Evolutionary conservation across 139 green algal genomes (phyloP), one percentile per base, ranked within the genome.

Genomic region (Micractinium conductrix): DNA sequence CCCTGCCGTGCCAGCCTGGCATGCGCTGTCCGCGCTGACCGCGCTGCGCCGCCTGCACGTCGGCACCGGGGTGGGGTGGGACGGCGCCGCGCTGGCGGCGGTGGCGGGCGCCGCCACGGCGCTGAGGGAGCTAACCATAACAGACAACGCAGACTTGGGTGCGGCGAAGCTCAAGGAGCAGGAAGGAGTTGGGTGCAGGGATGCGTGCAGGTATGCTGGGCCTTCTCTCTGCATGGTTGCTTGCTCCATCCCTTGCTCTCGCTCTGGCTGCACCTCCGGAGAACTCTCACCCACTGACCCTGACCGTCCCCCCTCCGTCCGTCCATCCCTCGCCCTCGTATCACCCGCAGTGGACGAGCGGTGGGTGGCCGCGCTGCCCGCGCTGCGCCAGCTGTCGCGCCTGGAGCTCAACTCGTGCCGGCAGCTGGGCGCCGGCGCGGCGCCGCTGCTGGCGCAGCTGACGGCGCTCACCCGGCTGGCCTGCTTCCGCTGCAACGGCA

Each of bases 391-490:
- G 70, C 80, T 85, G 4, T 53, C 28, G 69, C 28, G 35, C 30
- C 80, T 85, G 26, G 21, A 80, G 6, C 80, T 85, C 37, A 80
- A 80, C 50, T 79, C 80, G 38, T 85, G 80, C 69, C 24, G 53
- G 16, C 22, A n/a, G 69, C 50, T 85, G 53, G 38, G 21, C 10
- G 44, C 55, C 1, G 69, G 40, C 24, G 80, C 53, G 38, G 69
- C 58, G 19, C 43, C 69, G 17, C 21, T 37, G 22, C 68, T 85
- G 69, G n/a, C 35, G 50, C 38, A n/a, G n/a, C 80, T 85, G n/a
- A 74, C 37, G 21, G 28, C 80, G 9, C 80, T 85, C 4, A 85
- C 80, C 26, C 8, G 50, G 28, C 70, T 85, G 24, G 17, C 69
- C n/a, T 62, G 43, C n/a, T 80, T 69, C 50, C 78, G 80, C 35